Evolutionary conservation across 805 yeast genomes (phyloP).

Genomic region (Suhomyces faveliae): DNA sequence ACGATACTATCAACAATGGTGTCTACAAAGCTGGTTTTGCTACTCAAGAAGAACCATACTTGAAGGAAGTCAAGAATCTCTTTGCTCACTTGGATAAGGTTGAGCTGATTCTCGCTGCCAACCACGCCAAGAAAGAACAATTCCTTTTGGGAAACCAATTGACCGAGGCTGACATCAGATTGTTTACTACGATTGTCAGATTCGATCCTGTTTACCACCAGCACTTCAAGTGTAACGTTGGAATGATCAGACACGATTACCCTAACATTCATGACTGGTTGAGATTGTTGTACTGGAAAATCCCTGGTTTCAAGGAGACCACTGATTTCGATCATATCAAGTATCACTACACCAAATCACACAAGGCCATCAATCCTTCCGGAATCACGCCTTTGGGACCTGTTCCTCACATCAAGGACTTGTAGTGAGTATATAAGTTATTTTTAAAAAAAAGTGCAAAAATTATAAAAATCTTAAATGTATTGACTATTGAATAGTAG

Average conservation of each 20-base stretch:
- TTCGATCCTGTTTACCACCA: slow-evolving; percentile 93
- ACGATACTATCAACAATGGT: slow-evolving; percentile 84
- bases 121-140: slow-evolving; percentile 32
- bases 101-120: slow-evolving; percentile 55
- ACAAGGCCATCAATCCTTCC: slow-evolving; percentile 72
- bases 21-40: slow-evolving; percentile 94
- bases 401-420: slow-evolving; percentile 55
- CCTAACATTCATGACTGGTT: slow-evolving; percentile 82
- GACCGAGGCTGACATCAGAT: slow-evolving; percentile 89
- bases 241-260: slow-evolving; percentile 74
- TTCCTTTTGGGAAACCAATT: slow-evolving; percentile 59
- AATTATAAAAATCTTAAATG: no score
- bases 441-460: not conserved
- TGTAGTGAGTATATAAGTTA: not conserved
- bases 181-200: slow-evolving; percentile 83
- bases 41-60: slow-evolving; percentile 77
- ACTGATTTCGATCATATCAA: slow-evolving; percentile 90
- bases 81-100: slow-evolving; percentile 69
- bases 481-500: no score
- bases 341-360: slow-evolving; percentile 86
- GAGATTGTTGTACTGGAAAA: slow-evolving; percentile 76
- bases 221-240: slow-evolving; percentile 90
- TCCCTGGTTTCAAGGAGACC: slow-evolving; percentile 70
- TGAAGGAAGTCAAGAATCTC: slow-evolving; percentile 58
- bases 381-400: slow-evolving; percentile 91